Percentiles rank a stretch among this genome's conserved stretches.
phyloP scores from a whole-genome alignment of 768 basidiomycete species.

The Mycena albidolilacea region DNA sequence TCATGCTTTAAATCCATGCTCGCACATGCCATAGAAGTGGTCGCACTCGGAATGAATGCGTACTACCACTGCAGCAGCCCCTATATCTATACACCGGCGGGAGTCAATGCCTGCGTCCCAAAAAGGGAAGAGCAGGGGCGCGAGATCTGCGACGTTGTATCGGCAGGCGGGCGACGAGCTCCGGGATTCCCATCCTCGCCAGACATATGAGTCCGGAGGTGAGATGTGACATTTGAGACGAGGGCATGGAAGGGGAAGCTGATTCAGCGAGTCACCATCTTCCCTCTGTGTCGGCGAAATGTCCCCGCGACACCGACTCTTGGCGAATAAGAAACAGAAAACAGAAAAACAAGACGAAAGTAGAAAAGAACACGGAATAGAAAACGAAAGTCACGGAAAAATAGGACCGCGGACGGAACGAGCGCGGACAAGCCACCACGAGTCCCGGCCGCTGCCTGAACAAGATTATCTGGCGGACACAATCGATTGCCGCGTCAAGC shows the following conservation, averaged over 20 bases:
- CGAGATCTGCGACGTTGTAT: background rate
- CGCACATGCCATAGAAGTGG: background rate
- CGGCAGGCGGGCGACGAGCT: background rate
- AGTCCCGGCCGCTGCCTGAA: background rate
- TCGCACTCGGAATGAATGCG: background rate
- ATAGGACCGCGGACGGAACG: background rate
- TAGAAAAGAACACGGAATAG: background rate
- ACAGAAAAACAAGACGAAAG: background rate
- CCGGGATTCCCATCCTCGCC: background rate
- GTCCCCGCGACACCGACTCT: background rate
- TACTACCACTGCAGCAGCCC: background rate
- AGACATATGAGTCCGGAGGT: background rate
- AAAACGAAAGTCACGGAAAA: background rate
- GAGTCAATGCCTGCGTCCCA: constrained; percentile 32
- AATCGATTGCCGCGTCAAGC: background rate
- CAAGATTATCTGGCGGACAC: background rate
- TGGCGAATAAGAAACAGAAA: constrained; percentile 6
- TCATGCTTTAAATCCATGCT: background rate
- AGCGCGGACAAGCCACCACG: background rate
- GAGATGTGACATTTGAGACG: background rate
- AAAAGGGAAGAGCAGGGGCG: constrained; percentile 29
- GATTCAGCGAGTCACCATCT: background rate
- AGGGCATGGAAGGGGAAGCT: background rate
- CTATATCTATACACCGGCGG: constrained; percentile 1
- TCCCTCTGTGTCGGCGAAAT: background rate